These are phyloP conservation scores for Oehlia diaphana DNA, from an alignment of 192 early-diverging fungal species.

Conservation along the genomic window DNA sequence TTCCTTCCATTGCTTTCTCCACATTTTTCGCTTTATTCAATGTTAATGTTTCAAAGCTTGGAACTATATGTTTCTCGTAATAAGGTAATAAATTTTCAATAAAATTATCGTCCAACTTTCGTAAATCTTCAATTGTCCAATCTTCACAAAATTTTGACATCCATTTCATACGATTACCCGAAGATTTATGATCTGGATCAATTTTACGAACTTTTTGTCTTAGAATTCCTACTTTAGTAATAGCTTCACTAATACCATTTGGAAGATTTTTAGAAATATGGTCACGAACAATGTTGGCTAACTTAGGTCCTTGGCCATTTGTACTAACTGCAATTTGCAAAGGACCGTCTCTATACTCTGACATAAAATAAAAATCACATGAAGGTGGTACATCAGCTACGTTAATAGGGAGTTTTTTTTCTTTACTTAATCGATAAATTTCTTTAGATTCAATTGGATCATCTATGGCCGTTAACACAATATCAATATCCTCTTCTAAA, in stretches of 20 bases:
- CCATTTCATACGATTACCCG: conserved; percentile 81
- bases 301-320: conserved; percentile 81
- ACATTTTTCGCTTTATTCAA: not conserved
- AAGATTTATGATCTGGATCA: conserved; percentile 64
- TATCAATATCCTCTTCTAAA: conserved; percentile 53
- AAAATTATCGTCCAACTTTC: conserved; percentile 59
- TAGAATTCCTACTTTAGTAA: conserved; percentile 68
- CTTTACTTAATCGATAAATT: conserved; percentile 64
- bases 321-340: conserved; percentile 91
- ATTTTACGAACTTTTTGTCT: conserved; percentile 62
- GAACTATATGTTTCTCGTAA: conserved; percentile 48
- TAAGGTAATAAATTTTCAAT: conserved; percentile 61
- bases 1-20: not conserved
- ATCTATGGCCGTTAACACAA: conserved; percentile 75
- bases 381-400: conserved; percentile 88
- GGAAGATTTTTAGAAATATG: conserved; percentile 63
- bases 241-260: conserved; percentile 64
- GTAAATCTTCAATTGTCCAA: conserved; percentile 80
- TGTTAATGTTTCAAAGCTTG: conserved; percentile 10
- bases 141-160: conserved; percentile 78
- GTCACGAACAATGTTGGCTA: conserved; percentile 81
- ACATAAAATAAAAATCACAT: conserved; percentile 95
- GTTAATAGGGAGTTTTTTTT: conserved; percentile 82
- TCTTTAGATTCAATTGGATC: conserved; percentile 68
- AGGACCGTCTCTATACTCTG: conserved; percentile 76